Base-by-base conservation (phyloP, 1,284 basidiomycete genomes). In the Ustilago sp. region DNA sequence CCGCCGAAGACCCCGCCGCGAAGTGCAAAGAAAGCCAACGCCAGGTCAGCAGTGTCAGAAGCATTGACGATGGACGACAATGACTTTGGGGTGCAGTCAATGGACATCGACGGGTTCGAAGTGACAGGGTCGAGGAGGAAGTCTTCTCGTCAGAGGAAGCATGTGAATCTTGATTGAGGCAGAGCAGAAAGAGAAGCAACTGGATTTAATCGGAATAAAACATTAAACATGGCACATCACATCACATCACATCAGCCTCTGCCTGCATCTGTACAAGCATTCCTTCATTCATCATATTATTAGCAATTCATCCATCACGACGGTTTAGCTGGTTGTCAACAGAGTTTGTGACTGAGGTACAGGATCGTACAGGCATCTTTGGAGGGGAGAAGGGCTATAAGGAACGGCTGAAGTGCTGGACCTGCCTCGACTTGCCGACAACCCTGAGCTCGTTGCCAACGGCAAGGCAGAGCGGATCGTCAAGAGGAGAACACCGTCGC, bases 21-120 rank as follows among this genome's bases (percentile, higher is more conserved):
- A 8, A 53, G 39, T 15, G 34, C 28, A n/a, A 63, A 60, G 52
- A 64, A 51, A 53, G 50, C 35, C 34, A 58, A n/a, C 1, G 43
- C 23, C 4, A 8, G 19, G 2, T 8, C 8, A 8, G 8, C 41
- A 19, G 53, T 8, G 7, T 47, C 47, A 19, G 19, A 45, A n/a
- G 43, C 43, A n/a, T 17, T 45, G 8, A 9, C 36, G 9, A 23
- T 34, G 3, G 61, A 48, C 7, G 47, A 45, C 23, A n/a, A 11
- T 13, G 34, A 28, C 9, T 34, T 47, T 11, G 34, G 32, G 19
- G 12, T 31, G 11, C 62, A 65, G 55, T 53, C 65, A 19, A 62
- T 68, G 43, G 71, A 65, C 2, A 35, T 65, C 3, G 66, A 74
- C 32, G 71, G 62, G 3, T 70, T 70, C 43, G 65, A 73, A 11